Conservation (phyloP, 73 alveolate genomes). For the Symbiodinium pilosum region DNA sequence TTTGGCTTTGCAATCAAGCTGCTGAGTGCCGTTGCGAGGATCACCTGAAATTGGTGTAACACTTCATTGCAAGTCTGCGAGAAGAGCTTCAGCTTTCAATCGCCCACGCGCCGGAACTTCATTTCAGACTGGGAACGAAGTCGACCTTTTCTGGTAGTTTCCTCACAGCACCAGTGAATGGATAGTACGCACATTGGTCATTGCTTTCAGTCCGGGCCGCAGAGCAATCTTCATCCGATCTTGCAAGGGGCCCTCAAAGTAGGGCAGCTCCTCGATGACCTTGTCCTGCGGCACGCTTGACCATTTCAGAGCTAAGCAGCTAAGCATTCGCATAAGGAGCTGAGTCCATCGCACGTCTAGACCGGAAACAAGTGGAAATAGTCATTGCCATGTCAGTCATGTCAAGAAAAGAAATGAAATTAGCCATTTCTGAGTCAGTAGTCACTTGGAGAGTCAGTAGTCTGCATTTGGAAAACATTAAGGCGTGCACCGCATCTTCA, state of each 20-base stretch:
- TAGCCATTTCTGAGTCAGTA: no score
- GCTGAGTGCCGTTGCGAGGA: slow-evolving; percentile 54
- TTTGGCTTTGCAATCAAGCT: background rate
- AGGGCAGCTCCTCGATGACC: slow-evolving; percentile 51
- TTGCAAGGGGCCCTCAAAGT: slow-evolving; percentile 60
- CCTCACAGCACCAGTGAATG: background rate
- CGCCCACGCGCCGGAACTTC: no score
- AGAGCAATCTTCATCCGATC: slow-evolving; percentile 52
- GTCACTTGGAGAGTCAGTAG: background rate
- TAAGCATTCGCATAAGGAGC: background rate
- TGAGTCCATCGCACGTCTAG: no score
- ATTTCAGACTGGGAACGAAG: slow-evolving; percentile 2
- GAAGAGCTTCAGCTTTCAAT: no score
- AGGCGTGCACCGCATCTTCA: slow-evolving; percentile 15
- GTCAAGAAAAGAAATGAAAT: no score
- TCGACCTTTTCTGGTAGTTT: slow-evolving; percentile 56
- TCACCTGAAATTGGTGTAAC: background rate
- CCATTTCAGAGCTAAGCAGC: no score
- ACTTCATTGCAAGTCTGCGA: no score
- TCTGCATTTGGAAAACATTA: no score
- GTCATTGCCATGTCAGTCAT: no score
- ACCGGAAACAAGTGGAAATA: no score
- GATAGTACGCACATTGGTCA: background rate
- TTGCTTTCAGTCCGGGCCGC: background rate
- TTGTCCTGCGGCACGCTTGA: background rate